These are phyloP conservation scores for Nematodospora anomalae DNA, from an alignment of 1,139 yeast species.

Conservation along the genomic window DNA sequence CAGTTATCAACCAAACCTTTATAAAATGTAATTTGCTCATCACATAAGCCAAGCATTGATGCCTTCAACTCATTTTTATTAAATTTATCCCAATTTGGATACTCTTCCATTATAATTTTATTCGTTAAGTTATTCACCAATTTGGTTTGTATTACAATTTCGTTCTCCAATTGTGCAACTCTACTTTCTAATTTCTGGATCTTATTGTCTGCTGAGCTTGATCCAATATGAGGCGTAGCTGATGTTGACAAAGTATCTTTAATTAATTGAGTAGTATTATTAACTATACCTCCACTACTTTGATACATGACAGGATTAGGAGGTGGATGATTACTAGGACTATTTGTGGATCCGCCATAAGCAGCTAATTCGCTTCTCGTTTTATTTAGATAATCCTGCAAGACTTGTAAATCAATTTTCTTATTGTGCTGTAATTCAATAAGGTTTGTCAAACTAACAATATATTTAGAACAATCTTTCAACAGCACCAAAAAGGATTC, in stretches of 20 bases:
- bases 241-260: slow-evolving; percentile 49
- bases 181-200: slow-evolving; percentile 32
- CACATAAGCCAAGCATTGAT: slow-evolving; percentile 69
- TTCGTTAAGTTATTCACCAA: slow-evolving; percentile 60
- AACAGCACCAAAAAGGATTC: slow-evolving; percentile 79
- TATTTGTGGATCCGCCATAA: slow-evolving; percentile 50
- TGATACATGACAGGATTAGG: slow-evolving; percentile 35
- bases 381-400: slow-evolving; percentile 73
- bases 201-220: slow-evolving; percentile 38
- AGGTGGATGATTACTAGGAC: slow-evolving; percentile 22
- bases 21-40: slow-evolving; percentile 75
- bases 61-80: slow-evolving; percentile 75
- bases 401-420: slow-evolving; percentile 84
- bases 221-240: slow-evolving; percentile 44
- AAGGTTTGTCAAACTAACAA: slow-evolving; percentile 69
- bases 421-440: slow-evolving; percentile 88
- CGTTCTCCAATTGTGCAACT: slow-evolving; percentile 42
- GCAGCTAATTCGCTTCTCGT: slow-evolving; percentile 66
- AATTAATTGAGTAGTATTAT: slow-evolving; percentile 46
- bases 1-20: slow-evolving; percentile 70
- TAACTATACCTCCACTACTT: slow-evolving; percentile 37
- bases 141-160: slow-evolving; percentile 55
- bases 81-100: slow-evolving; percentile 77
- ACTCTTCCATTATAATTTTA: slow-evolving; percentile 74
- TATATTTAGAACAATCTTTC: slow-evolving; percentile 85